Evolutionary conservation across 2,329 filamentous ascomycete species (phyloP), one percentile per base, ranked within the genome.

Genomic region (Conoideocrella luteorostrata): DNA sequence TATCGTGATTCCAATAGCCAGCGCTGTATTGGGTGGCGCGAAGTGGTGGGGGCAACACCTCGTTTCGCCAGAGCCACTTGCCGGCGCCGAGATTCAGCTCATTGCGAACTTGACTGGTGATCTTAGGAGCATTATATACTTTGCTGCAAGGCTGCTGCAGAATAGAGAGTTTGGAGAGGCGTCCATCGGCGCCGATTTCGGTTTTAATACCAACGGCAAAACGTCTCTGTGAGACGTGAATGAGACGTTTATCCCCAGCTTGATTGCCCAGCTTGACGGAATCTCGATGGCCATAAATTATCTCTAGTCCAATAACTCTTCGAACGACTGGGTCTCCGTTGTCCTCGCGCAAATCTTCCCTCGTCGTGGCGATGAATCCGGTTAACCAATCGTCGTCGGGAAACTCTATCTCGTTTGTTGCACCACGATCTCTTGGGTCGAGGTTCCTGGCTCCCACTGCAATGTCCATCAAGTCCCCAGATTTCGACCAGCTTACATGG

Each of bases 171-270:
- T 22, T 18, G 13, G 38, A 26, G 13, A 40, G 15, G 11, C 24
- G 38, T 20, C 26, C 26, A 20, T 29, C 24, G 7, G 17, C 9
- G 17, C n/a, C 15, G 38, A 18, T 30, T 15, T 40, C 26, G 21
- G 15, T 28, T 18, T 30, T 21, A 17, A 40, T 7, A 21, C 38
- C 38, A 29, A 29, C 38, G 11, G 38, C 22, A 3, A 40, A 40
- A 30, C 29, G 4, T 10, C 22, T 17, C n/a, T 28, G 9, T 3
- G 38, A 40, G 9, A 29, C 38, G 22, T 40, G 38, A 40, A 40
- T 28, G 22, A 40, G 18, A 7, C 38, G 38, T 12, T 40, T 40
- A 17, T 40, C 38, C 18, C 38, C 38, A 18, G n/a, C 21, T 40
- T 40, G 38, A 11, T 20, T 40, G 13, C 38, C 13, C 10, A 40